These are phyloP conservation scores for Saccharomycopsis sp. DNA, from an alignment of 805 yeast genomes.

Conservation along the genomic window DNA sequence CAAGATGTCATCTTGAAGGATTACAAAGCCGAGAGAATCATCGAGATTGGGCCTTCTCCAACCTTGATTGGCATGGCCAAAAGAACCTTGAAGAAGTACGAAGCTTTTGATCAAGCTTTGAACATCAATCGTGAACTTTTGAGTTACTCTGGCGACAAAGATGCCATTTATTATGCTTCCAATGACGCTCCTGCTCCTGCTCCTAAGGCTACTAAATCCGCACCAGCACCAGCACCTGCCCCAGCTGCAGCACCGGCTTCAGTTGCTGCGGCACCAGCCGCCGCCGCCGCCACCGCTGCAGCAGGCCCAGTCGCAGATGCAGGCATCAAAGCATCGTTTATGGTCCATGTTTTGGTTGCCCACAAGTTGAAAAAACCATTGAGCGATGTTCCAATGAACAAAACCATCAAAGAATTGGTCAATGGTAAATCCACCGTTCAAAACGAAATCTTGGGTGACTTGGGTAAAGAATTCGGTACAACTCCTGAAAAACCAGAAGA, in stretches of 20 bases:
- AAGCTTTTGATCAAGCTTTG: constrained; percentile 95
- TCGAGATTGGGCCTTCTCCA: constrained; percentile 98
- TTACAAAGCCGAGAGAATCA: constrained; percentile 92
- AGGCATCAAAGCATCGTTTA: constrained; percentile 75
- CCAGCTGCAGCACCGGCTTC: constrained; percentile 27
- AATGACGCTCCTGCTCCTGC: constrained; percentile 40
- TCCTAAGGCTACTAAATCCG: constrained; percentile 24
- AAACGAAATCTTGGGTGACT: constrained; percentile 96
- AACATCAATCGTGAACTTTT: constrained; percentile 80
- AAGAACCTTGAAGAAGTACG: constrained; percentile 93
- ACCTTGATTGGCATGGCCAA: constrained; percentile 98
- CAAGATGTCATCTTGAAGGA: constrained; percentile 95
- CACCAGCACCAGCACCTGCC: constrained; percentile 25
- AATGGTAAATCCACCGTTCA: constrained; percentile 99
- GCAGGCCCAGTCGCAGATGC: constrained; percentile 81
- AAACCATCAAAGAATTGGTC: constrained; percentile 93
- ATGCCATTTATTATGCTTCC: constrained; percentile 84
- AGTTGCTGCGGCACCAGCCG: constrained; percentile 23
- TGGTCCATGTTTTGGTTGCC: constrained; percentile 86
- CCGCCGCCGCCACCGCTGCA: constrained; percentile 28
- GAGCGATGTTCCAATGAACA: constrained; percentile 76
- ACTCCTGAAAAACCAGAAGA: constrained; percentile 99
- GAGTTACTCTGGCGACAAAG: constrained; percentile 92
- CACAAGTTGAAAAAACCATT: constrained; percentile 90
- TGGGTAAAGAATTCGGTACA: constrained; percentile 95